These are phyloP conservation scores for Boletus reticuloceps DNA, from an alignment of 768 basidiomycete genomes.

Conservation along the genomic window DNA sequence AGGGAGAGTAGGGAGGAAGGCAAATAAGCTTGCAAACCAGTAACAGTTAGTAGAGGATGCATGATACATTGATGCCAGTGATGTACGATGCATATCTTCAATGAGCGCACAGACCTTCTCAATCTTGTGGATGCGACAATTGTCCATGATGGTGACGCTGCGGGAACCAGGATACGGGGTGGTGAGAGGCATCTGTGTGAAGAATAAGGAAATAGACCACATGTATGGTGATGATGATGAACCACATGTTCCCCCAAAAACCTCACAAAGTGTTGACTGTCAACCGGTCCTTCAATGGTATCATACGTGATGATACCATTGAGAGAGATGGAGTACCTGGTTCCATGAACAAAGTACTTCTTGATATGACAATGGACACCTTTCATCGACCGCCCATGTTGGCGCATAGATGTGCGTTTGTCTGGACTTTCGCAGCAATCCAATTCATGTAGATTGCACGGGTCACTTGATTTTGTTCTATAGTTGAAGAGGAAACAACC, in stretches of 20 bases:
- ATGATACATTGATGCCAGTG: background rate
- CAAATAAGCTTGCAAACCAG: too few species aligned
- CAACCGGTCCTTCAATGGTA: conserved; percentile 15
- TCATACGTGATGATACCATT: conserved; percentile 20
- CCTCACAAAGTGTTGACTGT: background rate
- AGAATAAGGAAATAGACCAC: background rate
- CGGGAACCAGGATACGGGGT: background rate
- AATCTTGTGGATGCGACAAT: conserved; percentile 23
- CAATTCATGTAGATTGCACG: conserved; percentile 6
- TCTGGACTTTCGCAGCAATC: conserved; percentile 11
- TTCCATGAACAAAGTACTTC: conserved; percentile 6
- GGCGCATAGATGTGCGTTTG: background rate
- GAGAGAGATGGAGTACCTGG: conserved; percentile 4
- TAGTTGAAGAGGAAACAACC: conserved; percentile 4
- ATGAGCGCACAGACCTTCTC: conserved; percentile 16
- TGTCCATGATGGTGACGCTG: conserved; percentile 23
- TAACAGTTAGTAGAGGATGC: background rate
- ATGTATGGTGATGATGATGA: background rate
- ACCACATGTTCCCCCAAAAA: conserved; percentile 13
- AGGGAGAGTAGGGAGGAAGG: too few species aligned
- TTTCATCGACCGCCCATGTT: background rate
- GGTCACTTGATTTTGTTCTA: conserved; percentile 5
- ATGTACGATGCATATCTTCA: conserved; percentile 20
- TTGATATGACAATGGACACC: background rate
- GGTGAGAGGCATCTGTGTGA: conserved; percentile 1